A percentile compares a stretch with the other conserved stretches of the same genome.
These are phyloP conservation scores for Plantago elongata DNA, from an alignment of 257 asterid species.

Conservation along the genomic window DNA sequence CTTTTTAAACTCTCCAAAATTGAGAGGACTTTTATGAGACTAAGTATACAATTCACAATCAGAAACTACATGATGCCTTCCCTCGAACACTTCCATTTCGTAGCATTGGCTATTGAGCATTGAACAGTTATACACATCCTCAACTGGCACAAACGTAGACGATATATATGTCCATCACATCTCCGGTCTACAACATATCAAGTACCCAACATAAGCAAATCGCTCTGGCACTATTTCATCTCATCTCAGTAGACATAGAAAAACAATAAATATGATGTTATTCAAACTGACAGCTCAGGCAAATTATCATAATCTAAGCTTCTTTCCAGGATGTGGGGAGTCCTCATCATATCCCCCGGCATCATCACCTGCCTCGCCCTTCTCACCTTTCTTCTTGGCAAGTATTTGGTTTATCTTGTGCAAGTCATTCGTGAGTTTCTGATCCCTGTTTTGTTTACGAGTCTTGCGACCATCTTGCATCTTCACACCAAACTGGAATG, in stretches of 20 bases:
- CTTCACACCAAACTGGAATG: constrained; percentile 98
- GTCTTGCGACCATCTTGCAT: constrained; percentile 99
- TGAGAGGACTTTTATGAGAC: too few species aligned
- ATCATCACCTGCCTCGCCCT: constrained; percentile 48
- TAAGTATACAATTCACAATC: too few species aligned
- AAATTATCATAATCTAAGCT: constrained; percentile 56
- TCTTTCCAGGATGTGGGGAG: constrained; percentile 72
- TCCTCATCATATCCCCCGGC: constrained; percentile 52
- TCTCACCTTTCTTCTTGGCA: constrained; percentile 73
- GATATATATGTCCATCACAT: neutral
- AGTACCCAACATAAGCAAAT: constrained; percentile 2
- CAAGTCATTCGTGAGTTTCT: constrained; percentile 85
- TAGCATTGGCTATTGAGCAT: neutral
- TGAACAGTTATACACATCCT: neutral
- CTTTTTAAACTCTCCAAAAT: too few species aligned
- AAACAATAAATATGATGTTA: constrained; percentile 1
- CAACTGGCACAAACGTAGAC: neutral
- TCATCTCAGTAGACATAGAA: neutral
- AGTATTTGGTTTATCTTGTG: constrained; percentile 91
- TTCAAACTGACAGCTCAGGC: too few species aligned
- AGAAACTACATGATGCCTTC: too few species aligned
- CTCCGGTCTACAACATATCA: neutral
- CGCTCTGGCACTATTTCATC: neutral
- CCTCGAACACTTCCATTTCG: too few species aligned
- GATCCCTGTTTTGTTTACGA: constrained; percentile 91